A percentile compares a stretch with the other conserved stretches of the same genome.
Conservation (phyloP, 352 stramenopile species). For the Phytophthora cryptogea region DNA sequence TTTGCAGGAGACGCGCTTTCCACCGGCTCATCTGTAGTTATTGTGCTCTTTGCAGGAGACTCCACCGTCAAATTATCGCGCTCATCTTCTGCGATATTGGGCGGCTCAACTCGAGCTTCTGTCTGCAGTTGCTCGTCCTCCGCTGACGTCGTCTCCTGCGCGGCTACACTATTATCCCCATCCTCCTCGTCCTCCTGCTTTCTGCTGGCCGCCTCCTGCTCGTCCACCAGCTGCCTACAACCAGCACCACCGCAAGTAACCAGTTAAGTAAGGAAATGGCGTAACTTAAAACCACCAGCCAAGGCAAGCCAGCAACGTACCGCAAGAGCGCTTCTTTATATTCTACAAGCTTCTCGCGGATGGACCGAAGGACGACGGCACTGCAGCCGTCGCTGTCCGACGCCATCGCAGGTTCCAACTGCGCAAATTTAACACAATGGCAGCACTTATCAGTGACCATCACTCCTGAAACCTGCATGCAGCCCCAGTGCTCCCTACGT, state of each 20-base stretch:
- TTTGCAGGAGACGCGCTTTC: slow-evolving; percentile 7
- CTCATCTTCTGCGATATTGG: slow-evolving; percentile 2
- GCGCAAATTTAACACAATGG: slow-evolving; percentile 20
- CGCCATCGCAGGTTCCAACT: slow-evolving; percentile 63
- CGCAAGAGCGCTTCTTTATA: slow-evolving; percentile 74
- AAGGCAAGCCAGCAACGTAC: slow-evolving; percentile 37
- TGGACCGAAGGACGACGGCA: slow-evolving; percentile 50
- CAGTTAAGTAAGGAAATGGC: slow-evolving; percentile 6
- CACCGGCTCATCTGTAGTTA: slow-evolving; percentile 13
- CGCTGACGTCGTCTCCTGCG: slow-evolving; percentile 5
- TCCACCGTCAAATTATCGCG: neutral
- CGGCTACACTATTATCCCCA: slow-evolving; percentile 33
- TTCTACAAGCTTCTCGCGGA: slow-evolving; percentile 70
- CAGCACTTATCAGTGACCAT: slow-evolving; percentile 26
- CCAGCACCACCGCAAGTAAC: neutral
- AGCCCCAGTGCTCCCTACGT: slow-evolving; percentile 18
- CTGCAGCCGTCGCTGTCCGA: slow-evolving; percentile 46
- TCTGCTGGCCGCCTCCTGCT: slow-evolving; percentile 41
- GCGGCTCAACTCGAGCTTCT: slow-evolving; percentile 1
- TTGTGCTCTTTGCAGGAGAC: slow-evolving; percentile 5
- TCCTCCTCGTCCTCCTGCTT: slow-evolving; percentile 14
- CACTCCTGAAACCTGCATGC: slow-evolving; percentile 8
- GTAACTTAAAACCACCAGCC: neutral
- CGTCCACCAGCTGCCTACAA: slow-evolving; percentile 64
- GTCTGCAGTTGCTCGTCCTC: slow-evolving; percentile 11